phyloP scores from a whole-genome alignment of 441 rosid species.

The Pelargonium cotyledonis region DNA sequence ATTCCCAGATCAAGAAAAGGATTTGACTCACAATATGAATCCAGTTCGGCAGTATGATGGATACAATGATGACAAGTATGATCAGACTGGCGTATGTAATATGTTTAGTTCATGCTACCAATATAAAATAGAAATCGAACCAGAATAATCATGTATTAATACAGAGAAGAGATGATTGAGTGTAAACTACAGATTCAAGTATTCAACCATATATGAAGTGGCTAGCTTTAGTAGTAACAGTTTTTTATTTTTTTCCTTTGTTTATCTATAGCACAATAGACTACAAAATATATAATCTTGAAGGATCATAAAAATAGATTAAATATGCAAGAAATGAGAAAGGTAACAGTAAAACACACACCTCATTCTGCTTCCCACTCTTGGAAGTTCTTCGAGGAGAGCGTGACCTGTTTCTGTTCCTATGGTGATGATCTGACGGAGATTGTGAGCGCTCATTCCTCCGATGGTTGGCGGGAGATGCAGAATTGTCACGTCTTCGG shows the following conservation, averaged over 20 bases:
- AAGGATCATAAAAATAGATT: neutral
- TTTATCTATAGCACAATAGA: neutral
- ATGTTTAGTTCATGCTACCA: neutral
- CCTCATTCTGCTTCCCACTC: conserved; percentile 4
- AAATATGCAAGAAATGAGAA: neutral
- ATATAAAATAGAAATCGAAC: neutral
- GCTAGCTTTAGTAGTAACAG: neutral
- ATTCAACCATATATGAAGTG: neutral
- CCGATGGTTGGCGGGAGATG: neutral
- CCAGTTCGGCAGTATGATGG: neutral
- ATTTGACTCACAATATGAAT: neutral
- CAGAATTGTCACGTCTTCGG: neutral
- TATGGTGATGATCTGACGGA: conserved; percentile 45
- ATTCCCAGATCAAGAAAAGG: neutral
- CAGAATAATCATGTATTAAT: neutral
- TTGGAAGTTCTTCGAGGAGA: conserved; percentile 31
- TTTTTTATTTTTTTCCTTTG: neutral
- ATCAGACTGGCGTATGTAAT: neutral
- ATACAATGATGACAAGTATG: neutral
- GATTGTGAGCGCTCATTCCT: conserved; percentile 1
- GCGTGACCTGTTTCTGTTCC: conserved; percentile 42
- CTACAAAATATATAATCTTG: neutral
- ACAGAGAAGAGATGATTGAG: neutral
- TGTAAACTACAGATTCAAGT: neutral
- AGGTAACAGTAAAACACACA: neutral